Evolutionary conservation across 1,284 basidiomycete genomes (phyloP).

Genomic region (Abortiporus biennis): DNA sequence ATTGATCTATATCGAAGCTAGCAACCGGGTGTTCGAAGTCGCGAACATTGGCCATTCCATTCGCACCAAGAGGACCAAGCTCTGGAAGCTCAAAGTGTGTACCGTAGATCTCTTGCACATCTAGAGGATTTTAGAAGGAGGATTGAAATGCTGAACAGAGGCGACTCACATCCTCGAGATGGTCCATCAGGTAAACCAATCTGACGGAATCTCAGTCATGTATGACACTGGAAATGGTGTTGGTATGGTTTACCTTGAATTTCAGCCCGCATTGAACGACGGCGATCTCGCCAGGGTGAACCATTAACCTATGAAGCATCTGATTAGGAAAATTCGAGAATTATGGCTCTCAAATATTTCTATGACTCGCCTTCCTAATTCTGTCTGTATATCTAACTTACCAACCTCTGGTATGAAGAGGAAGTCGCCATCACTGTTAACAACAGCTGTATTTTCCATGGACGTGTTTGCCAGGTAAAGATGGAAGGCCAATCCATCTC

Average conservation of each 20-base stretch:
- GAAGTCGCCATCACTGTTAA: slow-evolving; percentile 7
- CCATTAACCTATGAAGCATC: slow-evolving; percentile 36
- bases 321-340: slow-evolving; percentile 3
- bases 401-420: slow-evolving; percentile 4
- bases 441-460: slow-evolving; percentile 7
- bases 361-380: slow-evolving; percentile 2
- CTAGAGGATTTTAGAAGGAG: slow-evolving; percentile 5
- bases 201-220: slow-evolving; percentile 18
- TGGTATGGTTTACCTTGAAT: slow-evolving; percentile 44
- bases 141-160: not conserved
- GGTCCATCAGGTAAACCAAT: slow-evolving; percentile 50
- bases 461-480: slow-evolving; percentile 4
- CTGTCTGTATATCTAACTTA: slow-evolving; percentile 6
- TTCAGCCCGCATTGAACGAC: slow-evolving; percentile 64
- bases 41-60: slow-evolving; percentile 55
- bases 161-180: slow-evolving; percentile 39
- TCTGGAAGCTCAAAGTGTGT: slow-evolving; percentile 62
- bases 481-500: slow-evolving; percentile 5
- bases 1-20: slow-evolving; percentile 57
- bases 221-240: slow-evolving; percentile 3
- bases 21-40: slow-evolving; percentile 64
- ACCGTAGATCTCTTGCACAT: slow-evolving; percentile 51
- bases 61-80: slow-evolving; percentile 58
- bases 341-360: too few species aligned
- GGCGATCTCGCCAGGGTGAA: slow-evolving; percentile 54